These are phyloP conservation scores for Lodderomyces metapsilosis DNA, from an alignment of 1,139 yeast species.

Conservation along the genomic window DNA sequence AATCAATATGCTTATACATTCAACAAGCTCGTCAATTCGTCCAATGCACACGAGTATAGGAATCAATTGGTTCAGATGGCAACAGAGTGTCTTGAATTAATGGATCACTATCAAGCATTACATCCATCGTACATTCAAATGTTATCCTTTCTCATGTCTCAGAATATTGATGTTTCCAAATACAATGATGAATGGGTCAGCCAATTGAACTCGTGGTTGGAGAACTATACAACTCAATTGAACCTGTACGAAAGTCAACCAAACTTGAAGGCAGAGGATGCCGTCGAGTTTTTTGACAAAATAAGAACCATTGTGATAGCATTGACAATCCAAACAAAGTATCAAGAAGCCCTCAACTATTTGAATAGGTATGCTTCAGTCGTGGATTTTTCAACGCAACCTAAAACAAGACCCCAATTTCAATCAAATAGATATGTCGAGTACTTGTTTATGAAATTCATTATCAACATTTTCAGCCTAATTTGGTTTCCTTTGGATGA, in stretches of 20 bases:
- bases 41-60: constrained; percentile 2
- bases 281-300: constrained; percentile 10
- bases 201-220: constrained; percentile 3
- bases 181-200: constrained; percentile 6
- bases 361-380: constrained; percentile 20
- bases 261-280: constrained; percentile 4
- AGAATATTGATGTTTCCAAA: constrained; percentile 4
- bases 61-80: constrained; percentile 8
- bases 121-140: constrained; percentile 17
- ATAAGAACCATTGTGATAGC: constrained; percentile 11
- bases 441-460: constrained; percentile 25
- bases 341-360: constrained; percentile 19
- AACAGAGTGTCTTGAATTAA: constrained; percentile 15
- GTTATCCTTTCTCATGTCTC: constrained; percentile 11
- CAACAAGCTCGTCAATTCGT: constrained; percentile 12
- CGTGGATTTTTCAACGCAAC: constrained; percentile 26
- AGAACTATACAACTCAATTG: constrained; percentile 3
- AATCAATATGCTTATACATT: constrained; percentile 15
- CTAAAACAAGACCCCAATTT: constrained; percentile 20
- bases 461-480: constrained; percentile 20
- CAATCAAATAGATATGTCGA: constrained; percentile 25
- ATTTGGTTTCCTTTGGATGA: constrained; percentile 22
- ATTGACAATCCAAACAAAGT: constrained; percentile 20
- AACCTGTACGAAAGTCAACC: constrained; percentile 1
- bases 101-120: constrained; percentile 21